These are phyloP conservation scores for Metschnikowia kunwiensis DNA, from an alignment of 805 yeast species.

Conservation along the genomic window DNA sequence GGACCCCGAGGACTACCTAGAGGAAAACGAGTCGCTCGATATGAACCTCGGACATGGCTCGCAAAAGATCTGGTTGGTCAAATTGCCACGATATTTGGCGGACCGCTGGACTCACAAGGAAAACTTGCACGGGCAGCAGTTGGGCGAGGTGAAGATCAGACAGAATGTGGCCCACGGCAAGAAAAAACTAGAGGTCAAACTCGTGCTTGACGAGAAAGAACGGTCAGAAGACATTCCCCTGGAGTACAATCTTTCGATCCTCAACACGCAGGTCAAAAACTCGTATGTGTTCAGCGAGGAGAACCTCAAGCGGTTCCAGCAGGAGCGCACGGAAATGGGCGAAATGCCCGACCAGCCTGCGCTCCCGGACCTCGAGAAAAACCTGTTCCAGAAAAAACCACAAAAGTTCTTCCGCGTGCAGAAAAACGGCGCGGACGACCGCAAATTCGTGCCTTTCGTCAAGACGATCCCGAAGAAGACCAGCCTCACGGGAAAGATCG, in stretches of 20 bases:
- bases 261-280: slow-evolving; percentile 77
- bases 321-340: slow-evolving; percentile 49
- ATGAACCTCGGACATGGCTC: slow-evolving; percentile 60
- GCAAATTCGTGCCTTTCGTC: slow-evolving; percentile 68
- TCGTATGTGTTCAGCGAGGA: slow-evolving; percentile 87
- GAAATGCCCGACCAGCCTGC: slow-evolving; percentile 53
- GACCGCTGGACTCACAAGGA: slow-evolving; percentile 70
- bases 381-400: slow-evolving; percentile 15
- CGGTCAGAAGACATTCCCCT: slow-evolving; percentile 57
- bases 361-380: slow-evolving; percentile 31
- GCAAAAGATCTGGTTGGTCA: slow-evolving; percentile 87
- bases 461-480: slow-evolving; percentile 89
- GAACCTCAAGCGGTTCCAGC: slow-evolving; percentile 39
- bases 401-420: slow-evolving; percentile 28
- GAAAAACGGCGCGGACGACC: slow-evolving; percentile 29
- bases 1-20: slow-evolving; percentile 45
- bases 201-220: slow-evolving; percentile 46
- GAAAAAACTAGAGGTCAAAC: slow-evolving; percentile 47
- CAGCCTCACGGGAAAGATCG: slow-evolving; percentile 77
- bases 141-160: slow-evolving; percentile 77
- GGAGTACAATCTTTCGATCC: slow-evolving; percentile 75
- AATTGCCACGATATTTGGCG: slow-evolving; percentile 83
- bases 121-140: slow-evolving; percentile 63
- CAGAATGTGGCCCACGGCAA: slow-evolving; percentile 36
- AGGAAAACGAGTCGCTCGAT: slow-evolving; percentile 69